These are phyloP conservation scores for Coemansia sp. DNA, from an alignment of 192 early-diverging fungal species.

Conservation along the genomic window DNA sequence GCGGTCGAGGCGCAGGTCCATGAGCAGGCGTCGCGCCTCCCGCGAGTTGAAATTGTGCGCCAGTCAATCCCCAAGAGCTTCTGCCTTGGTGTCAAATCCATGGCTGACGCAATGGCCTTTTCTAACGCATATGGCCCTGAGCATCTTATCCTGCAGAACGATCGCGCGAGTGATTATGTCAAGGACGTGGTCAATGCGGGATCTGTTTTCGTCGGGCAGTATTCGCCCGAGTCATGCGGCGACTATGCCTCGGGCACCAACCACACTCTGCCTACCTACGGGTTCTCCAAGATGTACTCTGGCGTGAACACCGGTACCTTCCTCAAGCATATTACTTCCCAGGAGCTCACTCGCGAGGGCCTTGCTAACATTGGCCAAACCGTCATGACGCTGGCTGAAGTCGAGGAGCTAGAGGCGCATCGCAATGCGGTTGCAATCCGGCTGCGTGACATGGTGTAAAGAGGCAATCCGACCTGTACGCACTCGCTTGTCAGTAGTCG, in stretches of 20 bases:
- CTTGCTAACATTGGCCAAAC: constrained; percentile 81
- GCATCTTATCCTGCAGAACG: constrained; percentile 95
- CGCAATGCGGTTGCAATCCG: constrained; percentile 95
- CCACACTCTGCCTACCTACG: constrained; percentile 99
- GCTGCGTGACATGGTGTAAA: constrained; percentile 51
- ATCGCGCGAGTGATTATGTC: constrained; percentile 68
- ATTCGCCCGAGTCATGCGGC: constrained; percentile 96
- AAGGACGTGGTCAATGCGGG: constrained; percentile 85
- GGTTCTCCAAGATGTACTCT: constrained; percentile 97
- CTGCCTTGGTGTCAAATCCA: constrained; percentile 67
- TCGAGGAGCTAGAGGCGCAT: constrained; percentile 97
- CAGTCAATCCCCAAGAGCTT: constrained; percentile 86
- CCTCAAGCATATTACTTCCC: constrained; percentile 96
- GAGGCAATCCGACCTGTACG: background rate
- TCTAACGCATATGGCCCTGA: constrained; percentile 97
- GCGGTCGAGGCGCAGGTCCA: constrained; percentile 81
- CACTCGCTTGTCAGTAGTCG: no score
- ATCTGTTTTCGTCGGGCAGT: constrained; percentile 95
- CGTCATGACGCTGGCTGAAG: constrained; percentile 93
- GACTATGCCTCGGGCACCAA: constrained; percentile 99
- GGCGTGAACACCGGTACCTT: constrained; percentile 97
- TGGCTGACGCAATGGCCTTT: constrained; percentile 85
- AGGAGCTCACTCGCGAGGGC: constrained; percentile 87
- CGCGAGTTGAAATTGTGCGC: constrained; percentile 87
- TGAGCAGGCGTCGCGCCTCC: constrained; percentile 80